These are phyloP conservation scores for Penicillium sp. DNA, from an alignment of 2,329 filamentous ascomycete genomes.

Conservation along the genomic window DNA sequence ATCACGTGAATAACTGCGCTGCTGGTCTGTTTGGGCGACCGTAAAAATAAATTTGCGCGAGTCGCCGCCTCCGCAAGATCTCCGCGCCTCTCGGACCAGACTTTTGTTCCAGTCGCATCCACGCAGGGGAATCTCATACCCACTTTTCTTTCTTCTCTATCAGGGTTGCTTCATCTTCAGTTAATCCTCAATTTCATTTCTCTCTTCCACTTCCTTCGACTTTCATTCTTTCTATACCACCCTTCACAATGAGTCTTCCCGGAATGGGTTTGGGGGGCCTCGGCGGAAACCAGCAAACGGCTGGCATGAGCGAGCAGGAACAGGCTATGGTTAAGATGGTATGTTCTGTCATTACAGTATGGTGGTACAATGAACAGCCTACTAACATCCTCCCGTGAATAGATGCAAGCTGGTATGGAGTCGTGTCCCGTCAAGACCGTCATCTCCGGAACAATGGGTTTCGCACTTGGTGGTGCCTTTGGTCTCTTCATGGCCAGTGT, in stretches of 20 bases:
- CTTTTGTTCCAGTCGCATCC: slow-evolving; percentile 14
- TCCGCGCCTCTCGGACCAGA: slow-evolving; percentile 27
- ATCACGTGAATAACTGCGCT: slow-evolving; percentile 34
- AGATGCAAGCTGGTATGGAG: slow-evolving; percentile 89
- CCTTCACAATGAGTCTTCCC: slow-evolving; percentile 44
- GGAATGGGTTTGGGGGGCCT: slow-evolving; percentile 42
- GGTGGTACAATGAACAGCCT: neutral
- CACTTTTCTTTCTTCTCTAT: neutral
- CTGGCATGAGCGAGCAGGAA: slow-evolving; percentile 55
- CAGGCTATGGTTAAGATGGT: slow-evolving; percentile 57
- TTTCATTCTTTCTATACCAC: neutral
- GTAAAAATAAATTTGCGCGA: slow-evolving; percentile 45
- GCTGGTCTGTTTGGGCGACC: slow-evolving; percentile 24
- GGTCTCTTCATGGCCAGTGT: slow-evolving; percentile 98
- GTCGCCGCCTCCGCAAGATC: slow-evolving; percentile 41
- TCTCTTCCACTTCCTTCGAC: neutral
- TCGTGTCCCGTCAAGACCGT: slow-evolving; percentile 87
- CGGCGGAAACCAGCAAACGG: slow-evolving; percentile 35
- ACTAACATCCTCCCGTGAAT: neutral
- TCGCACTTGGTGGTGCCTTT: slow-evolving; percentile 90
- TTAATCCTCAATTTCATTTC: neutral
- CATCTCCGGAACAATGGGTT: slow-evolving; percentile 91
- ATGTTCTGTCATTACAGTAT: slow-evolving; percentile 11
- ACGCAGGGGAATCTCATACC: slow-evolving; percentile 10
- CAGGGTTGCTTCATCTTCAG: neutral